Evolutionary conservation across 2,329 filamentous ascomycete species (phyloP).

Genomic region (Pyrenochaeta sp.): DNA sequence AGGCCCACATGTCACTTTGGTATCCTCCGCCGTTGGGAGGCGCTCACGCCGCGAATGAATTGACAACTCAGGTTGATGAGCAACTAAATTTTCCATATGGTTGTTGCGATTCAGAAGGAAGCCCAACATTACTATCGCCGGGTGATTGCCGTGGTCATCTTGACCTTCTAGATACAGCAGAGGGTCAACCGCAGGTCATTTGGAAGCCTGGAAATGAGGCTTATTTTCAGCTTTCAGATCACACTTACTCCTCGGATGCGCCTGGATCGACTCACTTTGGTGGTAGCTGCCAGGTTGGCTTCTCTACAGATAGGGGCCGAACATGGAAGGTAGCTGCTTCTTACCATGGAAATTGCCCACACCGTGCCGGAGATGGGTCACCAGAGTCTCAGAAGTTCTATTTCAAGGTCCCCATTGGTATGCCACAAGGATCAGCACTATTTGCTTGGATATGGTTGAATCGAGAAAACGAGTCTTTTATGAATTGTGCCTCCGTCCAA

Average conservation of each 20-base stretch:
- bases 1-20: conserved; percentile 51
- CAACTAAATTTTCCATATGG: conserved; percentile 53
- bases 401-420: conserved; percentile 53
- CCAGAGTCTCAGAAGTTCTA: conserved; percentile 49
- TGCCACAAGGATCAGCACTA: conserved; percentile 47
- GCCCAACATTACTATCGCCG: conserved; percentile 21
- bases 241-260: conserved; percentile 15
- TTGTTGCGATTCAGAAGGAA: conserved; percentile 47
- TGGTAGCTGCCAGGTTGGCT: conserved; percentile 55
- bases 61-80: conserved; percentile 10
- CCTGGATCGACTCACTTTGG: conserved; percentile 53
- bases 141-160: conserved; percentile 53
- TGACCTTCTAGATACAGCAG: conserved; percentile 49
- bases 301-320: conserved; percentile 51
- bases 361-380: conserved; percentile 40
- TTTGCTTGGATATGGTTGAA: conserved; percentile 59
- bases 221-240: conserved; percentile 40
- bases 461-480: conserved; percentile 56
- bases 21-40: conserved; percentile 53
- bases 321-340: conserved; percentile 54
- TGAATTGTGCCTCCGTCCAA: conserved; percentile 54
- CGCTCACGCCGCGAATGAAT: conserved; percentile 50
- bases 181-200: conserved; percentile 48
- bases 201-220: conserved; percentile 52
- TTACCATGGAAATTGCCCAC: conserved; percentile 57